phyloP scores from a whole-genome alignment of 1,284 basidiomycete species.

The Ustilago shanxiensis region DNA sequence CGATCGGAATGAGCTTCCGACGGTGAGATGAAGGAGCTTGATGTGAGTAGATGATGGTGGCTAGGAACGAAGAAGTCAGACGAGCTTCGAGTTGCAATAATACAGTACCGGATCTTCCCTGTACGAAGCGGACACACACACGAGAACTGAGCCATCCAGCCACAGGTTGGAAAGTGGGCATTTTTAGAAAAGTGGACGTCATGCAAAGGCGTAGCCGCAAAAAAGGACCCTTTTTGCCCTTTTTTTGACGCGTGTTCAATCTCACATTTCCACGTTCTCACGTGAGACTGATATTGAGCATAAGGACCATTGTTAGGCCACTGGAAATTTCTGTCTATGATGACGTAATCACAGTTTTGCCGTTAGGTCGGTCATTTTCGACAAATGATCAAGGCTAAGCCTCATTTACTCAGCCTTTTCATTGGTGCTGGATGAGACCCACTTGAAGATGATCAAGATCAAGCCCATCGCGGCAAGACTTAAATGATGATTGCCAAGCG shows the following conservation, averaged over 20 bases:
- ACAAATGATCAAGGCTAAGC: too few relatives aligned
- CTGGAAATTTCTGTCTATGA: too few relatives aligned
- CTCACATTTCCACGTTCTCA: background rate
- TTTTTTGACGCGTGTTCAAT: constrained; percentile 21
- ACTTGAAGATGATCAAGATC: too few relatives aligned
- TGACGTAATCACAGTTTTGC: constrained; percentile 30
- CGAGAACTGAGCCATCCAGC: constrained; percentile 19
- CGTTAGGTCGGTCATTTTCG: too few relatives aligned
- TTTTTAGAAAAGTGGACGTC: constrained; percentile 19
- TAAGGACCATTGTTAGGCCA: constrained; percentile 13
- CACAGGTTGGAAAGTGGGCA: constrained; percentile 10
- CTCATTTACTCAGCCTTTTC: too few relatives aligned
- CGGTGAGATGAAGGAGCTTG: background rate
- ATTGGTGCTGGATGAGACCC: too few relatives aligned
- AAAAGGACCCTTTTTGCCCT: background rate
- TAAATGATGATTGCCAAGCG: background rate
- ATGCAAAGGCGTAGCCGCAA: background rate
- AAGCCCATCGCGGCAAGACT: too few relatives aligned
- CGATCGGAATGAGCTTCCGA: too few relatives aligned
- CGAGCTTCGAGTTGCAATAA: background rate
- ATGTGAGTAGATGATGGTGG: constrained; percentile 9
- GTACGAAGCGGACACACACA: background rate
- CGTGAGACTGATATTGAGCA: constrained; percentile 28
- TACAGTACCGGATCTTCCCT: background rate
- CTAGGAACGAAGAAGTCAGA: constrained; percentile 8